Evolutionary conservation across 176 grass and related monocot genomes (phyloP).

Genomic region (Triticum urartu): DNA sequence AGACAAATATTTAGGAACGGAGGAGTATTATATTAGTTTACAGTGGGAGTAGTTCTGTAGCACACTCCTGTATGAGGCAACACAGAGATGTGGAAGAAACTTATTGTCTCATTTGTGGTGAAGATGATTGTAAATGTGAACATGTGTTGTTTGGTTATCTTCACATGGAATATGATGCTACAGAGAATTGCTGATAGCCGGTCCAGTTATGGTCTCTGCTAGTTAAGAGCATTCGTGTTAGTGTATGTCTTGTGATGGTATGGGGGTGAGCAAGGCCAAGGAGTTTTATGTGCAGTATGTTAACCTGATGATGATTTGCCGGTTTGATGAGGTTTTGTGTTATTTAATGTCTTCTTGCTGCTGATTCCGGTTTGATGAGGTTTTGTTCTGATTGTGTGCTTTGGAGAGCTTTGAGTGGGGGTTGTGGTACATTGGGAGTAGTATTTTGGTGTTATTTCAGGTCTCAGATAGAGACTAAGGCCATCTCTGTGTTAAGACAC

Average conservation of each 20-base stretch:
- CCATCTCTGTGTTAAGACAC: conserved; percentile 3
- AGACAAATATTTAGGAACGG: too few species aligned
- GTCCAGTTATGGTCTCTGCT: background rate
- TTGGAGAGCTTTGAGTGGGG: background rate
- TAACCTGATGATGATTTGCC: background rate
- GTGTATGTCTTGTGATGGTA: background rate
- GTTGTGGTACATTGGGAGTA: background rate
- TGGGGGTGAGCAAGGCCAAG: background rate
- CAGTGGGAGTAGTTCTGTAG: background rate
- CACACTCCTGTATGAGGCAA: background rate
- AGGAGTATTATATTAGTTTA: too few species aligned
- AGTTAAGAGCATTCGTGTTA: background rate
- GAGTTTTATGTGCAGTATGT: background rate
- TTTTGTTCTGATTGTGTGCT: background rate
- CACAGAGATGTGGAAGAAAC: background rate
- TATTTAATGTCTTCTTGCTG: conserved; percentile 9
- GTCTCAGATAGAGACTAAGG: background rate
- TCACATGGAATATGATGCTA: background rate
- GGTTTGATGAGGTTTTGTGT: background rate
- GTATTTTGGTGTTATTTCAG: background rate
- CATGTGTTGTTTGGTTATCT: background rate
- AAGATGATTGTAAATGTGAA: too few species aligned
- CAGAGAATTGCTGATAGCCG: background rate
- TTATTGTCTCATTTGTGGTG: background rate
- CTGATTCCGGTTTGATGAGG: background rate